Percentiles rank a stretch among this genome's conserved stretches.
phyloP scores from a whole-genome alignment of 148 eudicot genomes.

The Silene uniflora region DNA sequence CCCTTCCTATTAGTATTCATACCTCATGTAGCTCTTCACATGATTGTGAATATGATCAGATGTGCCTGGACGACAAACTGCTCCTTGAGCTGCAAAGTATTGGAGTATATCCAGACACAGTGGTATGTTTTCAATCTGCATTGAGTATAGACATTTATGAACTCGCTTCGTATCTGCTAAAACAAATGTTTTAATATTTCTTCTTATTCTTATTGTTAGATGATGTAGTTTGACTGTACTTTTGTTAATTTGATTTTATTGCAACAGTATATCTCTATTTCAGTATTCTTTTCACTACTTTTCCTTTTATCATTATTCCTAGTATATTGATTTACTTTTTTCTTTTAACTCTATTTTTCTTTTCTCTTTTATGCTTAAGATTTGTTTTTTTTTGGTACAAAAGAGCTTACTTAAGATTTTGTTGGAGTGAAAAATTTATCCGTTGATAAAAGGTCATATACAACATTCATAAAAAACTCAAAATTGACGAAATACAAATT shows the following conservation, averaged over 20 bases:
- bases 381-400: too few relatives aligned
- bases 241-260: too few relatives aligned
- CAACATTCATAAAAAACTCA: too few relatives aligned
- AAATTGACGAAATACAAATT: too few relatives aligned
- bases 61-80: constrained; percentile 60
- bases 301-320: not conserved
- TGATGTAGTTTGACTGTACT: not conserved
- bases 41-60: constrained; percentile 55
- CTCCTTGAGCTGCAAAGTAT: constrained; percentile 78
- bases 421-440: not conserved
- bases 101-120: constrained; percentile 64
- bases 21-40: constrained; percentile 39
- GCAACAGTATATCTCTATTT: too few relatives aligned
- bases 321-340: not conserved
- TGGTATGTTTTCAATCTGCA: constrained; percentile 43
- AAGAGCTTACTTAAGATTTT: too few relatives aligned
- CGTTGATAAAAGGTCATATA: too few relatives aligned
- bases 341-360: too few relatives aligned
- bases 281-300: not conserved
- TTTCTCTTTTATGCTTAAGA: too few relatives aligned
- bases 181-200: not conserved
- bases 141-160: not conserved
- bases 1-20: constrained; percentile 31
- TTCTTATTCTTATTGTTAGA: too few relatives aligned
- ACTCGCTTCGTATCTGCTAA: not conserved